Base-by-base conservation (phyloP, 108 stramenopile genomes). In the Seminavis robusta region DNA sequence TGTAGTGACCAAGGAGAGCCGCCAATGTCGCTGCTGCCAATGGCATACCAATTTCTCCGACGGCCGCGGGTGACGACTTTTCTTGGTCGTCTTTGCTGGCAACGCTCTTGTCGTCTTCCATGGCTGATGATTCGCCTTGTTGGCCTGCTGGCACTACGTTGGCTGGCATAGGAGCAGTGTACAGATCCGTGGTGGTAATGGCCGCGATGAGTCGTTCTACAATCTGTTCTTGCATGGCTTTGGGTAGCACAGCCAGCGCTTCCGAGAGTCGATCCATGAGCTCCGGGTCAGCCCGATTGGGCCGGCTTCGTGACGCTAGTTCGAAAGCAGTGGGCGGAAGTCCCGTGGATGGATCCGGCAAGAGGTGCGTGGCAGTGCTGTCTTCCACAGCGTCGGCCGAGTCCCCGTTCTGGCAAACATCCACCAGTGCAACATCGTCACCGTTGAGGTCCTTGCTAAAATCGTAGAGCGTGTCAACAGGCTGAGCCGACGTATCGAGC, bases 11-110 rank as follows among this genome's bases (percentile, higher is more conserved):
- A 15, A 91, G 41, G 15, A 91, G 58, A 13, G 90, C 84, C 0
- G 81, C 83, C 52, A 91, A 65, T 0, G 85, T 91, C 23, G 90
- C 90, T 38, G 86, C 83, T 28, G 90, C 90, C 38, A 86, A 36
- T 17, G 82, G 83, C 39, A 84, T 65, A 3, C 53, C 29, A 4
- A 47, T 33, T 44, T 47, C 41, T 36, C 46, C 52, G 41, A 31
- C 50, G 45, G 0, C 39, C 50, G 11, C 45, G 37, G 23, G 25
- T 23, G 36, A 2, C 19, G 13, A 48, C 53, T 21, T 33, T 24
- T 17, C 39, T 29, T 41, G 54, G 33, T 3, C 59, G 43, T 48
- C 40, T 28, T 0, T 28, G 25, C 3, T 60, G 43, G 55, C 24
- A 1, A 25, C 19, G 26, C 16, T 59, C 10, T 17, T 41, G 25